Percentiles rank a stretch among this genome's conserved stretches.
phyloP scores from a whole-genome alignment of 805 yeast species.

The Teunomyces gatunensis region DNA sequence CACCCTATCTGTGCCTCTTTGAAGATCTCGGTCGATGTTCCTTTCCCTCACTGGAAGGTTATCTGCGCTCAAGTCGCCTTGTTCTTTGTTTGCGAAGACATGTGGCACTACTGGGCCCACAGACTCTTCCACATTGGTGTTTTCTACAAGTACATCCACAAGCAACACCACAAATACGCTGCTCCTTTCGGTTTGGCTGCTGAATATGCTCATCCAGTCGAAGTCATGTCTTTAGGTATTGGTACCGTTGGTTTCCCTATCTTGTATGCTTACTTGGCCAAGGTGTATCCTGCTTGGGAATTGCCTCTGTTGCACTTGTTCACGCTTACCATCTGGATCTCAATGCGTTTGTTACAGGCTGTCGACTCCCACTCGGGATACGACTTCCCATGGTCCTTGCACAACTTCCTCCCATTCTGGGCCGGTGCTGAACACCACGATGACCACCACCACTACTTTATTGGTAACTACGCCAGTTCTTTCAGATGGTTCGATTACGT shows the following conservation, averaged over 20 bases:
- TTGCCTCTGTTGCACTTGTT: constrained; percentile 47
- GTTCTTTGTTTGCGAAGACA: constrained; percentile 54
- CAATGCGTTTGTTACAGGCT: constrained; percentile 53
- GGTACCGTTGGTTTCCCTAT: constrained; percentile 64
- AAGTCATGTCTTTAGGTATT: constrained; percentile 54
- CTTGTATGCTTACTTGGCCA: constrained; percentile 47
- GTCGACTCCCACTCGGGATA: constrained; percentile 63
- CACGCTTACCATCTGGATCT: constrained; percentile 53
- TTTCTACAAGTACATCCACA: constrained; percentile 56
- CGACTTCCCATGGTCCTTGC: constrained; percentile 61
- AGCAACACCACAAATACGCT: constrained; percentile 60
- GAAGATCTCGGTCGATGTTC: constrained; percentile 50
- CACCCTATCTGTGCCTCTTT: constrained; percentile 52
- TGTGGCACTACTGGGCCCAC: constrained; percentile 63
- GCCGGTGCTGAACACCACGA: constrained; percentile 67
- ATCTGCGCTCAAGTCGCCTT: constrained; percentile 46
- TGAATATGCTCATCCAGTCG: constrained; percentile 60
- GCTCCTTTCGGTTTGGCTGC: constrained; percentile 64
- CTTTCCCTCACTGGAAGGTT: constrained; percentile 47
- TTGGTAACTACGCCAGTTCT: constrained; percentile 56
- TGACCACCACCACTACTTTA: constrained; percentile 57
- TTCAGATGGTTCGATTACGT: constrained; percentile 58
- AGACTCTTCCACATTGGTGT: constrained; percentile 54
- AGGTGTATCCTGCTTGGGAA: constrained; percentile 17
- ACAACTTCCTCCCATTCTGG: constrained; percentile 58